Percentiles rank a stretch among this genome's conserved stretches.
These are phyloP conservation scores for Botrytis elliptica DNA, from an alignment of 2,329 filamentous ascomycete genomes.

Conservation along the genomic window DNA sequence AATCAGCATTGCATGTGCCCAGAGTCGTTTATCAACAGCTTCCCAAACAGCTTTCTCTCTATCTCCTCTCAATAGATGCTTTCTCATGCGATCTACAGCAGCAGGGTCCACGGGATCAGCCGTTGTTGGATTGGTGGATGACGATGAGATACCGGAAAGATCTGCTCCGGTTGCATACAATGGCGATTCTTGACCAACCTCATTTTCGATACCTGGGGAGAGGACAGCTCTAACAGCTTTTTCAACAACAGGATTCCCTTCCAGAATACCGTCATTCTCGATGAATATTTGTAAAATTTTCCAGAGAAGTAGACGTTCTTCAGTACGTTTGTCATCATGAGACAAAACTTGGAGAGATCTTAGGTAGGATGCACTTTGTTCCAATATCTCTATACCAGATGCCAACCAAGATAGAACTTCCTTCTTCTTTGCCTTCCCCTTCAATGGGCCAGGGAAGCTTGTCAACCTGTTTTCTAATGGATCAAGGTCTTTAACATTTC, in stretches of 20 bases:
- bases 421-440: slow-evolving; percentile 92
- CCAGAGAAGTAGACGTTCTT: slow-evolving; percentile 84
- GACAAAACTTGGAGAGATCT: slow-evolving; percentile 51
- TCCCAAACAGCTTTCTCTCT: slow-evolving; percentile 91
- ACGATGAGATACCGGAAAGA: slow-evolving; percentile 43
- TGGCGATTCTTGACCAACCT: slow-evolving; percentile 32
- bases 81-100: slow-evolving; percentile 70
- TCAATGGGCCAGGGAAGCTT: slow-evolving; percentile 87
- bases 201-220: slow-evolving; percentile 52
- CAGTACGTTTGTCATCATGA: slow-evolving; percentile 65
- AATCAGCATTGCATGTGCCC: slow-evolving; percentile 94
- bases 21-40: slow-evolving; percentile 87
- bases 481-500: slow-evolving; percentile 70
- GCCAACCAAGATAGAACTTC: slow-evolving; percentile 80
- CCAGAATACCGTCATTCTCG: slow-evolving; percentile 80
- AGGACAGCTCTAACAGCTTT: slow-evolving; percentile 74
- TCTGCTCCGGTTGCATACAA: slow-evolving; percentile 43
- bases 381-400: slow-evolving; percentile 70
- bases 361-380: slow-evolving; percentile 48
- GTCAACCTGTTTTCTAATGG: slow-evolving; percentile 69
- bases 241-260: slow-evolving; percentile 69
- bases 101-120: slow-evolving; percentile 68
- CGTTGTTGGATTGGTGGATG: slow-evolving; percentile 42
- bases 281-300: slow-evolving; percentile 79
- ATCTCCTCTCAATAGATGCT: slow-evolving; percentile 73